phyloP scores from a whole-genome alignment of 2,329 filamentous ascomycete genomes.

The Ceratocystis diversiconidia region DNA sequence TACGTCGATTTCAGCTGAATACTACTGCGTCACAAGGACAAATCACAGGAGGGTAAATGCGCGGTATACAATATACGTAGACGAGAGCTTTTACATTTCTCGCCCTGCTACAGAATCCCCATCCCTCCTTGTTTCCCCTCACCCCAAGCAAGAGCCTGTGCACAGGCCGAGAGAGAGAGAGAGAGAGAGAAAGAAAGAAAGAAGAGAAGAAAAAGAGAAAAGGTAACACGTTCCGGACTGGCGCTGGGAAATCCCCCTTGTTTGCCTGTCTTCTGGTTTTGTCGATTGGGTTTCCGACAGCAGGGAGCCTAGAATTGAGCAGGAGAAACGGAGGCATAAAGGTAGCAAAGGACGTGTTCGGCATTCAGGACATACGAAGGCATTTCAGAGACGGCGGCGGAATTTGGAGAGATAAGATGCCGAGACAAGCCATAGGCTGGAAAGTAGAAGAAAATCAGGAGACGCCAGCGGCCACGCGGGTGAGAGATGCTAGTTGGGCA shows the following conservation, averaged over 20 bases:
- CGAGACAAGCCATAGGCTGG: neutral
- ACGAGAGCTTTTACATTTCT: neutral
- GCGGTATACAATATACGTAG: neutral
- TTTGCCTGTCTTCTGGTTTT: neutral
- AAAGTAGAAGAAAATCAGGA: neutral
- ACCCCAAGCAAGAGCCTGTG: neutral
- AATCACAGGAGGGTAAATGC: neutral
- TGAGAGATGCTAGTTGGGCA: neutral
- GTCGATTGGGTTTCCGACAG: neutral
- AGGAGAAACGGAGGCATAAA: too few relatives aligned
- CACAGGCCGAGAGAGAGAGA: neutral
- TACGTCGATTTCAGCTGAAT: neutral
- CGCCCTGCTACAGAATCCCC: neutral
- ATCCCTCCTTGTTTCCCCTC: neutral
- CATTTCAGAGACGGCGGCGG: neutral
- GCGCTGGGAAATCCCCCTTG: neutral
- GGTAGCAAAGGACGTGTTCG: neutral
- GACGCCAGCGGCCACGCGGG: neutral
- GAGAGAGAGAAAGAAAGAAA: neutral
- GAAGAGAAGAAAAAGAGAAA: neutral
- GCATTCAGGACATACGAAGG: neutral
- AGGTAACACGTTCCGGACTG: neutral
- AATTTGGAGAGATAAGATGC: neutral
- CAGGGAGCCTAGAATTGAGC: neutral
- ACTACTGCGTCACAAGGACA: neutral